phyloP scores from a whole-genome alignment of 208 protist genomes.

The Trypanosoma lewisi region DNA sequence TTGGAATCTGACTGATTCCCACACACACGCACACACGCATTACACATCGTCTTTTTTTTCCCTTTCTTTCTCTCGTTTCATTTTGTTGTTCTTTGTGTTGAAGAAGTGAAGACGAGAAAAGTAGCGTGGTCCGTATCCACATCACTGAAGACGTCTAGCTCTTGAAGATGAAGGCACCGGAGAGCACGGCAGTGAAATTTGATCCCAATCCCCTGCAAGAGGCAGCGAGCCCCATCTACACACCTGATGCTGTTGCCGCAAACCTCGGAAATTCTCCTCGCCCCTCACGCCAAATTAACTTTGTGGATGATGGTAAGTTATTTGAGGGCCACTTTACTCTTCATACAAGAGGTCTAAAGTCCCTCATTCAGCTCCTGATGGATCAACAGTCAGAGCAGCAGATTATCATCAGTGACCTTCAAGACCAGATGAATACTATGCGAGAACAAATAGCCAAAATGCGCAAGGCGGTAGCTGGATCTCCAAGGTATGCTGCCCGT shows the following conservation, averaged over 20 bases:
- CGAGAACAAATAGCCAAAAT: conserved; percentile 37
- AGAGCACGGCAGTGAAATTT: conserved; percentile 26
- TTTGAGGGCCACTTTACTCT: conserved; percentile 90
- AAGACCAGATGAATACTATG: conserved; percentile 71
- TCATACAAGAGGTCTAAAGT: conserved; percentile 77
- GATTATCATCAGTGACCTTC: conserved; percentile 75
- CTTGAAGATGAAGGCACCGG: conserved; percentile 15
- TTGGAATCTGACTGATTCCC: too few relatives aligned
- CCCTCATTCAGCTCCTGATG: conserved; percentile 74
- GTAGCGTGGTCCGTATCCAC: not conserved
- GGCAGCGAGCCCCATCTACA: conserved; percentile 5
- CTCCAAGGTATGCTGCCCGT: not conserved
- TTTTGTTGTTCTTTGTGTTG: not conserved
- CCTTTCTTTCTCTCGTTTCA: not conserved
- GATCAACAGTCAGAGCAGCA: conserved; percentile 72
- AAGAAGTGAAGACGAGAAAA: conserved; percentile 1
- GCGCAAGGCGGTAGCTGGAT: conserved; percentile 9
- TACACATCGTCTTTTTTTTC: not conserved
- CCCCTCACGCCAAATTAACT: conserved; percentile 49
- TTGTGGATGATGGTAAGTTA: conserved; percentile 85
- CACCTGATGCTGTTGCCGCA: conserved; percentile 24
- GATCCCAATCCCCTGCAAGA: conserved; percentile 18
- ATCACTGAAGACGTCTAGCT: not conserved
- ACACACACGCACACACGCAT: too few relatives aligned
- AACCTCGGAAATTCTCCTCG: conserved; percentile 24